Percentiles rank a stretch among this genome's conserved stretches.
Conservation (phyloP, 1,139 yeast species). For the Yamadazyma kanchanaburiensis region DNA sequence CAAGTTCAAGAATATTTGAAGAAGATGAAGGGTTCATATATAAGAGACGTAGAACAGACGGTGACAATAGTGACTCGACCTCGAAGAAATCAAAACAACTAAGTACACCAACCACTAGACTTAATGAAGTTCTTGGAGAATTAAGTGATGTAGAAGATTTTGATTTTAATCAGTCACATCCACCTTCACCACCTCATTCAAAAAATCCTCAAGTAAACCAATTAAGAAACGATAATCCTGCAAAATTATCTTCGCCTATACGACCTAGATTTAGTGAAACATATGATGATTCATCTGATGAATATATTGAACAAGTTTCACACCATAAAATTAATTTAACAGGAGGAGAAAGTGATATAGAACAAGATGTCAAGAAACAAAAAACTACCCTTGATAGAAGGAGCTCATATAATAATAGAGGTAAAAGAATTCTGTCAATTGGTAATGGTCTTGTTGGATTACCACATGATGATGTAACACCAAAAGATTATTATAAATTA, state of each 20-base stretch:
- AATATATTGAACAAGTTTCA: conserved; percentile 29
- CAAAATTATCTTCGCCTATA: conserved; percentile 25
- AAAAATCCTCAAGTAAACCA: conserved; percentile 1
- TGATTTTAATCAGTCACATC: conserved; percentile 10
- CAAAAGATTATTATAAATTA: conserved; percentile 58
- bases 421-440: conserved; percentile 70
- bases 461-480: conserved; percentile 64
- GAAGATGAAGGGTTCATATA: conserved; percentile 48
- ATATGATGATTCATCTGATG: conserved; percentile 14
- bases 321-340: conserved; percentile 20
- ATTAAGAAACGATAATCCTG: conserved; percentile 7
- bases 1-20: conserved; percentile 19
- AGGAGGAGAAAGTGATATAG: conserved; percentile 8
- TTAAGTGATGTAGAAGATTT: conserved; percentile 16
- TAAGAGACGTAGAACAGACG: conserved; percentile 23
- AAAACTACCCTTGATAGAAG: conserved; percentile 30
- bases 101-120: conserved; percentile 25
- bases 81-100: conserved; percentile 14
- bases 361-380: conserved; percentile 2
- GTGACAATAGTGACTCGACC: conserved; percentile 2
- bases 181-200: conserved; percentile 2
- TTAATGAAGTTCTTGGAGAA: conserved; percentile 22
- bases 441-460: conserved; percentile 71
- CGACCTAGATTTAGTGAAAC: conserved; percentile 14
- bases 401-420: conserved; percentile 54